Base-by-base conservation (phyloP, 805 yeast species). In the Myxozyma vanderwaltii region DNA sequence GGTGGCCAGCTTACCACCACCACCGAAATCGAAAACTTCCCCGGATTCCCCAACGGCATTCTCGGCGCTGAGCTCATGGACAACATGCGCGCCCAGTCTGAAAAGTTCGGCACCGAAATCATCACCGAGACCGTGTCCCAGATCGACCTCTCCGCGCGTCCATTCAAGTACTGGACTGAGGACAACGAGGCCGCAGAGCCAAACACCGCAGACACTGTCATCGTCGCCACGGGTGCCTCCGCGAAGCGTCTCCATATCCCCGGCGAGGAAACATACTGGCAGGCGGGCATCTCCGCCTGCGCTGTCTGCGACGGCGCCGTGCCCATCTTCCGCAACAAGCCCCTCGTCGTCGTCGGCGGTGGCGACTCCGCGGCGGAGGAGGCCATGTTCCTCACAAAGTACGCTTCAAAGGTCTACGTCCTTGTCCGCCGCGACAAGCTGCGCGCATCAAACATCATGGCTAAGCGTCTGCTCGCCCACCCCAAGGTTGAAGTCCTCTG, bases 231-330 rank as follows among this genome's bases (percentile, higher is more conserved):
- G 49, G 99, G 99, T 73, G 99, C 99, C 23, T 87, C 96, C 41
- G 99, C 99, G 60, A 90, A 86, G 82, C 89, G 99, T 80, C 82
- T 94, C 77, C 77, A 82, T 73, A 79, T 94, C 63, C 96, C 97
- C 60, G 99, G 99, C 70, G 99, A 94, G 79, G 98, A 94, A 67
- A 82, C 82, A 36, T 94, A 94, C 83, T 94, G 99, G 99, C 99
- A 94, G 81, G 88, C 87, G 75, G 99, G 99, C 76, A 94, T 94
- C 68, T 89, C 96, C 68, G 99, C 99, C 17, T 94, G 99, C 81
- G 99, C 99, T 41, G 99, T 94, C 63, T 94, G 99, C 79, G 99
- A 94, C 74, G 99, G 99, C 77, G 99, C 99, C 35, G 96, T 94
- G 51, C 99, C 99, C 69, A 91, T 94, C 69, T 94, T 94, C 81